A percentile compares a stretch with the other conserved stretches of the same genome.
Conservation (phyloP, 371 early-diverging fungal genomes). For the Basidiobolus meristosporus region DNA sequence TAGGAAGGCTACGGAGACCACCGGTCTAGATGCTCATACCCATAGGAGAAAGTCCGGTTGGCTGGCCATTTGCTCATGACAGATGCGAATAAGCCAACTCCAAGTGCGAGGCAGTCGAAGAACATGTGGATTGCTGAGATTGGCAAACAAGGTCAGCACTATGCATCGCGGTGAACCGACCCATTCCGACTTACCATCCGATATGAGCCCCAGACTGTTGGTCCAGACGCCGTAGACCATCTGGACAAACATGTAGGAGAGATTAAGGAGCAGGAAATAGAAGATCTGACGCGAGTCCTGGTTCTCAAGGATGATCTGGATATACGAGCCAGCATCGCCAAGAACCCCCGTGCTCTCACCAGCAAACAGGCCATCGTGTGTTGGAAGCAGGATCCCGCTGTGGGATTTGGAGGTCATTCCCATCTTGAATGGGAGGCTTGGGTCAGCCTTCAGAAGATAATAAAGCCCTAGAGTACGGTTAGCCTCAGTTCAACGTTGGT, state of each 20-base stretch:
- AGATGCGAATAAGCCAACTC: slow-evolving; percentile 67
- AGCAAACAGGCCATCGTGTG: too few relatives aligned
- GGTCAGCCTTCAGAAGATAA: too few relatives aligned
- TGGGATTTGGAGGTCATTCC: too few relatives aligned
- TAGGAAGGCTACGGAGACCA: not conserved
- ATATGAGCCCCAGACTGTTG: slow-evolving; percentile 80
- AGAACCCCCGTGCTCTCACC: too few relatives aligned
- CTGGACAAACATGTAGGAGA: slow-evolving; percentile 88
- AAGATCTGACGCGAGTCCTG: slow-evolving; percentile 77
- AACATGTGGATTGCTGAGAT: slow-evolving; percentile 83
- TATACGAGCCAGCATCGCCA: slow-evolving; percentile 2
- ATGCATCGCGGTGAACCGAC: not conserved
- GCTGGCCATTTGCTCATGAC: slow-evolving; percentile 84
- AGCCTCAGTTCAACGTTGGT: too few relatives aligned
- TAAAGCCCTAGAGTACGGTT: too few relatives aligned
- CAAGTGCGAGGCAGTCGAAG: slow-evolving; percentile 86
- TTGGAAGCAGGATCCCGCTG: too few relatives aligned
- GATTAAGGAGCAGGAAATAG: slow-evolving; percentile 74
- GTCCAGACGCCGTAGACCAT: slow-evolving; percentile 78
- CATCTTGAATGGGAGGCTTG: too few relatives aligned
- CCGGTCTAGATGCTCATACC: slow-evolving; percentile 14
- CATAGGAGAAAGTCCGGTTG: slow-evolving; percentile 55
- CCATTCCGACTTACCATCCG: slow-evolving; percentile 49
- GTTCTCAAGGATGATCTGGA: slow-evolving; percentile 34
- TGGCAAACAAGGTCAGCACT: not conserved